Base-by-base conservation (phyloP, 1,284 basidiomycete species). In the Hemileccinum hortonii region DNA sequence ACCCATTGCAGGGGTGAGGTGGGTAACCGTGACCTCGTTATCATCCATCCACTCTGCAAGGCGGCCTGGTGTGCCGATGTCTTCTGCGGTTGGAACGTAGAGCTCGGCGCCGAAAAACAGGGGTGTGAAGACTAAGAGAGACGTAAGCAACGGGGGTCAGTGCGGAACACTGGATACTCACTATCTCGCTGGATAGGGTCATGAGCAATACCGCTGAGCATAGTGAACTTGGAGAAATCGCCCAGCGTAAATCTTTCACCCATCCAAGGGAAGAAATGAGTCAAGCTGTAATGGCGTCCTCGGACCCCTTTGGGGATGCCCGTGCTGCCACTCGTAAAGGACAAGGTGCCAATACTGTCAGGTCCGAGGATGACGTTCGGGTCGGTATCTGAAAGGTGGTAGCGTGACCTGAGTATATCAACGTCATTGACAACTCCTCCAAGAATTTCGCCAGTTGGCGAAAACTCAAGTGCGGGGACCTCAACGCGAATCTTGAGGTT, bases 261-360 rank as follows among this genome's bases (percentile, higher is more conserved):
- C 97, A 99, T 99, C 97, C 97, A 99, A 4, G 96, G 96, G 84
- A 99, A 99, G 81, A 99, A 99, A 72, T 99, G 97, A 0, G 97
- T 99, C 60, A 99, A 77, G 60, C 90, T 94, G 73, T 91, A 98
- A 71, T 99, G 97, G 43, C 97, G 79, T 0, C 97, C 97, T 63
- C 86, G 85, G 44, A 99, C 96, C 40, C 97, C 97, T 75, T 99
- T 99, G 3, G 97, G 97, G 49, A 99, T 95, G 44, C 97, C 97
- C 0, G 97, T 99, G 59, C 92, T 96, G 47, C 97, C 97, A 58
- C 92, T 96, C 2, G 97, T 99, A 75, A 99, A 99, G 1, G 92
- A 94, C 18, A 99, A 76, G 0, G 97, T 99, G 0, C 92, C 97
- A 32, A 97, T 78, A 57, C 92, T 96, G 69, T 99, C 97, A 3